Base-by-base conservation (phyloP, 208 protist species). In the Angomonas deanei region DNA sequence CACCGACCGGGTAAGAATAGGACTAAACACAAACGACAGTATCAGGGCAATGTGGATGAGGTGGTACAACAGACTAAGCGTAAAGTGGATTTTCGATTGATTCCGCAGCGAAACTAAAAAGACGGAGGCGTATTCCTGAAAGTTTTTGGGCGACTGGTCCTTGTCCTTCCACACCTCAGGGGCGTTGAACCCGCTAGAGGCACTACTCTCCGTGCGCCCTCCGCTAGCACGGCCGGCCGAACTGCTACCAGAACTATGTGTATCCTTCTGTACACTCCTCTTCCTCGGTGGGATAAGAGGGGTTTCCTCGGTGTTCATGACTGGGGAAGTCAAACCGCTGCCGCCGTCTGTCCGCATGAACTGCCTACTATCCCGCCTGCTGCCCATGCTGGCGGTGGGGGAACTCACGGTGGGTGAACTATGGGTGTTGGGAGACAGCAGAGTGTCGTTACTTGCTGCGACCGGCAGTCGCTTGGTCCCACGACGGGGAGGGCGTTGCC, bases 1-100 rank as follows among this genome's bases (percentile, higher is more conserved):
- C 38, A 66, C 72, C 2, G 78, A 73, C 26, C 78, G 78, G 48
- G 72, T 47, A 6, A 80, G 63, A 46, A 77, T 68, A 0, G 78
- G 67, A 47, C 73, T 73, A 31, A 63, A 32, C 10, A 77, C 19
- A 19, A 84, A 66, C 2, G 65, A 54, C 0, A 84, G 1, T 31
- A 76, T 68, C 13, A 84, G 60, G 30, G 72, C 21, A 28, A 80
- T 30, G 57, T 80, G 78, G 10, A 80, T 36, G 6, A 71, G 15
- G 49, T 84, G 78, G 39, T 69, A 84, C 17, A 52, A 23, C 0
- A 68, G 30, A 15, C 69, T 59, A 13, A 79, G 59, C 23, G 72
- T 50, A 34, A 52, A 68, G 54, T 62, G 65, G 19, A 57, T 27
- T 62, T 70, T 69, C 38, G 74, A 72, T 66, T 72, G 74, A 33